Evolutionary conservation across 2,329 filamentous ascomycete genomes (phyloP).

Genomic region (Verticillium zaregamsianum): DNA sequence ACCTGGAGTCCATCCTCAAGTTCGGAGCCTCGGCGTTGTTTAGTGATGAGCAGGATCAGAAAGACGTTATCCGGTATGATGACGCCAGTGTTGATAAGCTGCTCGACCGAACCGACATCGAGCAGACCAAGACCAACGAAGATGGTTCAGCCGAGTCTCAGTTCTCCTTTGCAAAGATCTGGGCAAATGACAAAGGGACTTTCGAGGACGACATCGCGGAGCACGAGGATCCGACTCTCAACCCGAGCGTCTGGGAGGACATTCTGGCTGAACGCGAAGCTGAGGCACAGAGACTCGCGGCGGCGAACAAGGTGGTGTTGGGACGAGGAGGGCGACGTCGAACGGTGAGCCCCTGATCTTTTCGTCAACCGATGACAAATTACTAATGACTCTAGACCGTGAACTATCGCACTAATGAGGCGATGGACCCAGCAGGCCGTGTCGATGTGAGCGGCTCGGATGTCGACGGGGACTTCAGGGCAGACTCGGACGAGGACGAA

Average conservation of each 20-base stretch:
- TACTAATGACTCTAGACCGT: conserved; percentile 17
- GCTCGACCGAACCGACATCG: conserved; percentile 79
- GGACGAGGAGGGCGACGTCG: conserved; percentile 80
- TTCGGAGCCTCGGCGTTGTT: conserved; percentile 88
- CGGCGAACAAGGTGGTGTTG: conserved; percentile 66
- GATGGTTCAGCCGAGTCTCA: conserved; percentile 68
- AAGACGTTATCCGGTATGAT: conserved; percentile 78
- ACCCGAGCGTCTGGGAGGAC: conserved; percentile 78
- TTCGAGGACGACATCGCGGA: conserved; percentile 60
- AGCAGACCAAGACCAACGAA: conserved; percentile 62
- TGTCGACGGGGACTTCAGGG: conserved; percentile 21
- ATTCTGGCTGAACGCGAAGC: conserved; percentile 59
- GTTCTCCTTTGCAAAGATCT: conserved; percentile 87
- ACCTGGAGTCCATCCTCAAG: conserved; percentile 82
- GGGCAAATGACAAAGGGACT: conserved; percentile 74
- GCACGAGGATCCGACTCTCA: conserved; percentile 47
- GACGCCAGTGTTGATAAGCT: conserved; percentile 78
- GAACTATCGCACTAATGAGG: conserved; percentile 21
- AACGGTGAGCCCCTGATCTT: conserved; percentile 32
- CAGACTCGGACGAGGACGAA: conserved; percentile 16
- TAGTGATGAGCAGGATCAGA: conserved; percentile 60
- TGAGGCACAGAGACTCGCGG: conserved; percentile 69
- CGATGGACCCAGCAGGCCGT: conserved; percentile 9
- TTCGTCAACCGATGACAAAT: neutral
- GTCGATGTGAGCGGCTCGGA: conserved; percentile 13